Percentiles rank a stretch among this genome's conserved stretches.
phyloP scores from a whole-genome alignment of 139 green algal species.

The Chlamydomonas incerta region DNA sequence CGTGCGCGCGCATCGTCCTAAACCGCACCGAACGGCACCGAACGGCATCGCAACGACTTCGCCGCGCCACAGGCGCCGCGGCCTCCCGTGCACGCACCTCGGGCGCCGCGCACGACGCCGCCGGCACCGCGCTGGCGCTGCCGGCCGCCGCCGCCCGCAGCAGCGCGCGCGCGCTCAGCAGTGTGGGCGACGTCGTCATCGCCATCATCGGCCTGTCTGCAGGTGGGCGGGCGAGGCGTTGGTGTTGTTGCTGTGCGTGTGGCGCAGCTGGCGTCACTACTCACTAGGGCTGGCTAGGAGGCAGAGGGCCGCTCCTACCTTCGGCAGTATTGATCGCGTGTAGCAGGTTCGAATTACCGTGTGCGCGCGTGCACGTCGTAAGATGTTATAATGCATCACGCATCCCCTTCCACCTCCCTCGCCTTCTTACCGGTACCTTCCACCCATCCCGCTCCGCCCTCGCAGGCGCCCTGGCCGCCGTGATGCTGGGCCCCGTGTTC shows the following conservation, averaged over 20 bases:
- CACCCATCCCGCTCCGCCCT: neutral
- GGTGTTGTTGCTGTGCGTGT: no score
- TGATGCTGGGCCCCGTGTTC: neutral
- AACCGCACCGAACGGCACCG: no score
- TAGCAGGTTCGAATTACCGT: no score
- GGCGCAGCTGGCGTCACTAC: no score
- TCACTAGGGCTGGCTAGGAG: no score
- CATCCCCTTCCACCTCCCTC: neutral
- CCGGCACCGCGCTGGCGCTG: conserved; percentile 4
- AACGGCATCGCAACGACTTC: no score
- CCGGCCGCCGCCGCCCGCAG: neutral
- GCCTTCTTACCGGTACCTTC: neutral
- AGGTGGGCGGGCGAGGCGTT: neutral
- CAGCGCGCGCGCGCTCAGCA: neutral
- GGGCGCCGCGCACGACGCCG: neutral
- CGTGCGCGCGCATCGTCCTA: no score
- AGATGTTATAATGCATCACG: no score
- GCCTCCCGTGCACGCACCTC: neutral
- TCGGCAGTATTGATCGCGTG: no score
- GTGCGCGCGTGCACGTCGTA: no score
- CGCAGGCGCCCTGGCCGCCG: neutral
- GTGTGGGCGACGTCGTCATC: conserved; percentile 2
- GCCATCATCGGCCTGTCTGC: conserved; percentile 21
- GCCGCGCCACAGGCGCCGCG: neutral
- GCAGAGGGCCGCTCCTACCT: no score